Base-by-base conservation (phyloP, 2,329 filamentous ascomycete genomes). In the Aureobasidium melanogenum region DNA sequence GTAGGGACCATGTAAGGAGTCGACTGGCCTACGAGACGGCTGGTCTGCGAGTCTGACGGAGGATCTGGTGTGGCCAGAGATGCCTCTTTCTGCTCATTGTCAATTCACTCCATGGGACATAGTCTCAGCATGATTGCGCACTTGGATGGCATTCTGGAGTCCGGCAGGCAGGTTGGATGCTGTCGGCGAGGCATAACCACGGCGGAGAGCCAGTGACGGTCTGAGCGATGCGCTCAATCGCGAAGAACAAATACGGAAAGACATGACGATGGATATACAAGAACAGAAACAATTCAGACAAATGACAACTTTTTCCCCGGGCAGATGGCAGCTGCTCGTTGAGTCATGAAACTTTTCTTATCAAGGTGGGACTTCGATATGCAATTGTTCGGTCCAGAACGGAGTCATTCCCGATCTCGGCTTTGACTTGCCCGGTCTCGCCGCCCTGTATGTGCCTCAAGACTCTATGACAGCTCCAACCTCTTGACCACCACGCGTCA, bases 1-100 rank as follows among this genome's bases (percentile, higher is more conserved):
- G 94, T 99, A 2, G 91, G 88, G 30, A 99, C 89, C 93, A 99
- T 97, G 76, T 86, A 97, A 3, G 89, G 88, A 34, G 86, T 82
- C 69, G 91, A 86, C 64, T 89, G 84, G 66, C 84, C 81, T 66
- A 96, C 84, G 63, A 96, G 82, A 32, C 85, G 82, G 36, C 85
- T 83, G 66, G 89, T 95, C 68, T 84, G 78, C 0, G 91, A 94
- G 74, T 91, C 87, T 51, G 83, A 69, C 15, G 85, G 70, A 38
- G 91, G 90, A 70, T 95, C 91, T 52, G 88, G 82, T 66, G 88
- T 90, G 10, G 88, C 80, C 14, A 88, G 71, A 2, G 73, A 68
- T 24, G 76, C 71, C 69, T 82, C 77, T 67, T 75, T 76, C 77
- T 82, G 64, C 22, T 34, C 57, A 46, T 26, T 44, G 62, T 70